phyloP scores from a whole-genome alignment of 192 early-diverging fungal genomes.

The Dissophora globulifera region DNA sequence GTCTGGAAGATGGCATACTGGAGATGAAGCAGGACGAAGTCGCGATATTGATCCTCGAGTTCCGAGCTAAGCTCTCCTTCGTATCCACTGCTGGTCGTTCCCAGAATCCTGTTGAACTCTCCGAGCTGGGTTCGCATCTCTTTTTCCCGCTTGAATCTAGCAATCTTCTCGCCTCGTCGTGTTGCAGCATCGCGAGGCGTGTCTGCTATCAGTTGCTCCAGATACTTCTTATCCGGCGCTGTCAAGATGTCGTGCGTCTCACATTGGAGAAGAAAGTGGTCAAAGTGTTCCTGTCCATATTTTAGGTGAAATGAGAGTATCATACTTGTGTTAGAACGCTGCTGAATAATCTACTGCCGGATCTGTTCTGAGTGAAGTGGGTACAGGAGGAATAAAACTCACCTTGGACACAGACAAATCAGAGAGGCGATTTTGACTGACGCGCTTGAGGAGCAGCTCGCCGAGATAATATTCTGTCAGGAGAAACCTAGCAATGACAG shows the following conservation, averaged over 20 bases:
- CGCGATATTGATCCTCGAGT: slow-evolving; percentile 81
- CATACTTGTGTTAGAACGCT: no score
- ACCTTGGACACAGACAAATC: slow-evolving; percentile 65
- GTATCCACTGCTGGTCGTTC: slow-evolving; percentile 38
- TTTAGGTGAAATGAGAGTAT: no score
- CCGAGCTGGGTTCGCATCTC: slow-evolving; percentile 68
- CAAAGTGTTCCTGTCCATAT: slow-evolving; percentile 44
- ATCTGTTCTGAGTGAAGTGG: no score
- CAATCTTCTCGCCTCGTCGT: slow-evolving; percentile 77
- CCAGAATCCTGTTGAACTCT: slow-evolving; percentile 42
- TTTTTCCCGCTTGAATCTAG: slow-evolving; percentile 81
- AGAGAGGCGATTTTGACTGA: slow-evolving; percentile 51
- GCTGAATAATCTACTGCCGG: no score
- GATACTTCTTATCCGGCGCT: slow-evolving; percentile 51
- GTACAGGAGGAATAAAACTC: neutral
- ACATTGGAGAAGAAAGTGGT: slow-evolving; percentile 37
- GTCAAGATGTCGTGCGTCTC: slow-evolving; percentile 47
- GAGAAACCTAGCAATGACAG: slow-evolving; percentile 58
- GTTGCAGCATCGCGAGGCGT: slow-evolving; percentile 59
- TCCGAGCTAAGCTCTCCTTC: slow-evolving; percentile 53
- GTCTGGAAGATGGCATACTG: slow-evolving; percentile 78
- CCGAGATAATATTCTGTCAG: slow-evolving; percentile 69
- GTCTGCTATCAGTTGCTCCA: slow-evolving; percentile 54
- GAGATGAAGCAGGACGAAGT: slow-evolving; percentile 76
- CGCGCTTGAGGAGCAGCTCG: slow-evolving; percentile 59